phyloP scores from a whole-genome alignment of 495 filamentous ascomycete species.

The Penicillium subrubescens region DNA sequence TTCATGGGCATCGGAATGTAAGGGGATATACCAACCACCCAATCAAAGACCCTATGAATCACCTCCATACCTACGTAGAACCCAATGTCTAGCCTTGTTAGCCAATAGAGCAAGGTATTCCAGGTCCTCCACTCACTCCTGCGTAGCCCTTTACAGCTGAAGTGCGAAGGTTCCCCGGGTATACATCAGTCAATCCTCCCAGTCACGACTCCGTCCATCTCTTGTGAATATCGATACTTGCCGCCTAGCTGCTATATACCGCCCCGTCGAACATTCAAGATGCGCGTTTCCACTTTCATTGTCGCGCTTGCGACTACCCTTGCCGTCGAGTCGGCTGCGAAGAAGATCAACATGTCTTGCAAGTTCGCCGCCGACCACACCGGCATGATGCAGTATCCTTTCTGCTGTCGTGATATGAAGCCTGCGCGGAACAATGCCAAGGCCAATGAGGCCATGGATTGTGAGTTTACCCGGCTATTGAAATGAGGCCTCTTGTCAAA shows the following conservation, averaged over 20 bases:
- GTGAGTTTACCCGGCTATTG: slow-evolving; percentile 22
- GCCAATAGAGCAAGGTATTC: slow-evolving; percentile 24
- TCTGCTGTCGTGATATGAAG: slow-evolving; percentile 39
- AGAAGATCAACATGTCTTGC: slow-evolving; percentile 36
- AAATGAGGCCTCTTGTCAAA: not conserved
- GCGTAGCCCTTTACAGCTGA: slow-evolving; percentile 10
- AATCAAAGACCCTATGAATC: slow-evolving; percentile 10
- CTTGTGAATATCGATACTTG: not conserved
- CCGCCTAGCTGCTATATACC: not conserved
- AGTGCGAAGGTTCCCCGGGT: not conserved
- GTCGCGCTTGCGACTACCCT: slow-evolving; percentile 24
- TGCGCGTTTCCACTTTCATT: slow-evolving; percentile 35
- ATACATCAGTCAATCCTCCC: slow-evolving; percentile 10
- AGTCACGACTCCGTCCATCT: not conserved
- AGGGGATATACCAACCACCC: slow-evolving; percentile 25
- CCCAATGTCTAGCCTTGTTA: slow-evolving; percentile 1
- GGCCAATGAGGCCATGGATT: slow-evolving; percentile 32
- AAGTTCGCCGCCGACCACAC: slow-evolving; percentile 37
- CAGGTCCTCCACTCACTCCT: slow-evolving; percentile 9
- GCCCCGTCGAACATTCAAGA: slow-evolving; percentile 18
- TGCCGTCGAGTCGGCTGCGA: slow-evolving; percentile 19
- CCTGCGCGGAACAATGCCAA: slow-evolving; percentile 26
- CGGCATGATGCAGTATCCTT: slow-evolving; percentile 39
- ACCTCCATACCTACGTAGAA: slow-evolving; percentile 17
- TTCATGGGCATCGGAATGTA: slow-evolving; percentile 29